A percentile compares a stretch with the other conserved stretches of the same genome.
These are phyloP conservation scores for Candida dubliniensis DNA, from an alignment of 1,139 yeast genomes.

Conservation along the genomic window DNA sequence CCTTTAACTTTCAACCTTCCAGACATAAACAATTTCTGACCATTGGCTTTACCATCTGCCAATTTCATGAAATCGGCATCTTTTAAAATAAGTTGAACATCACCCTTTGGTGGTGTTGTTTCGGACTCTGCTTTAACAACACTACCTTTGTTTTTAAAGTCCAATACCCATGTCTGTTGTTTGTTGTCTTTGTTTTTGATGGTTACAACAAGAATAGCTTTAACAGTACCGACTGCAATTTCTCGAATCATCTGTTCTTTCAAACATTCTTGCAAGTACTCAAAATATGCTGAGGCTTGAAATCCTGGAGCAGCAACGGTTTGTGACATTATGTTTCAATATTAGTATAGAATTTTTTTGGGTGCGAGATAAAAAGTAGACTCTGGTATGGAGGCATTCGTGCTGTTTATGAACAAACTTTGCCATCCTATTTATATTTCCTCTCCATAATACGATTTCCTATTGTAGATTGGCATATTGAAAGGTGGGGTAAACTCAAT, in stretches of 20 bases:
- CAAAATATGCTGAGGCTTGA: slow-evolving; percentile 46
- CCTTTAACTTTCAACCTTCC: slow-evolving; percentile 86
- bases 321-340: not conserved
- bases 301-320: slow-evolving; percentile 46
- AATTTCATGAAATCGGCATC: slow-evolving; percentile 68
- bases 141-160: slow-evolving; percentile 63
- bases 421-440: too few species aligned
- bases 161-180: slow-evolving; percentile 67
- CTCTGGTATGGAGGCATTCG: too few species aligned
- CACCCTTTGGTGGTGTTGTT: slow-evolving; percentile 55
- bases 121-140: slow-evolving; percentile 43
- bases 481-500: too few species aligned
- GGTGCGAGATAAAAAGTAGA: not conserved
- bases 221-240: slow-evolving; percentile 50
- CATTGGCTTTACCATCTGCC: slow-evolving; percentile 75
- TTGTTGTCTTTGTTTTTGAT: slow-evolving; percentile 67
- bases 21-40: slow-evolving; percentile 78
- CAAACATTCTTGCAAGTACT: slow-evolving; percentile 40
- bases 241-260: slow-evolving; percentile 37
- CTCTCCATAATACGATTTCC: too few species aligned
- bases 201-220: slow-evolving; percentile 65
- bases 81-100: slow-evolving; percentile 61
- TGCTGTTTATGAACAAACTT: too few species aligned
- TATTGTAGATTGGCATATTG: too few species aligned
- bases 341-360: not conserved